Base-by-base conservation (phyloP, 2,329 filamentous ascomycete species). In the Aspergillus sojae region DNA sequence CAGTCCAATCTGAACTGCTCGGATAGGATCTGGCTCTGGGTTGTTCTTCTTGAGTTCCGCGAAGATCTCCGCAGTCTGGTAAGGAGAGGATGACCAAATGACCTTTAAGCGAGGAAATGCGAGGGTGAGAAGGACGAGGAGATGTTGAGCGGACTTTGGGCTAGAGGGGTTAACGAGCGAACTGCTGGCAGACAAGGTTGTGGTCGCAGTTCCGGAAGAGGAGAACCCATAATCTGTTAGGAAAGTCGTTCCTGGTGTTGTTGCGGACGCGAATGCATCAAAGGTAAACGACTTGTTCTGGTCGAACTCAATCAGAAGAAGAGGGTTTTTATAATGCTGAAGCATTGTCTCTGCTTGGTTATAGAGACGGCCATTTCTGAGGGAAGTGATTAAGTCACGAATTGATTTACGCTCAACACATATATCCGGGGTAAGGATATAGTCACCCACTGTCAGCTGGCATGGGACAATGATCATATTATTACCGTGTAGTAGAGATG, bases 61-160 rank as follows among this genome's bases (percentile, higher is more conserved):
- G 75, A 99, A 98, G 66, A 99, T 98, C 81, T 98, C 94, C 1
- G 95, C 95, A 0, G 95, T 98, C 77, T 99, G 94, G 74, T 96
- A 97, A 0, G 95, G 94, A 12, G 90, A 93, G 10, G 88, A 92
- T 10, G 91, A 95, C 95, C 95, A 99, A 70, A 99, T 93, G 70
- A 99, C 91, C 68, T 92, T 90, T 56, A 99, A 85, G 26, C 88
- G 88, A 0, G 95, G 95, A 71, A 98, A 99, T 0, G 94, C 92
- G 5, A 99, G 86, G 0, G 94, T 97, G 23, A 99, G 85, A 52
- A 98, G 88, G 14, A 97, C 95, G 53, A 99, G 84, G 78, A 97
- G 95, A 66, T 91, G 90, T 76, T 99, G 95, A 36, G 97, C 84
- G 74, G 97, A 95, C 41, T 90, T 90, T 0, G 88, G 85, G 63